Percentiles rank a stretch among this genome's conserved stretches.
Evolutionary conservation across 2,329 filamentous ascomycete genomes (phyloP).

Genomic region (Stemphylium vesicarium): DNA sequence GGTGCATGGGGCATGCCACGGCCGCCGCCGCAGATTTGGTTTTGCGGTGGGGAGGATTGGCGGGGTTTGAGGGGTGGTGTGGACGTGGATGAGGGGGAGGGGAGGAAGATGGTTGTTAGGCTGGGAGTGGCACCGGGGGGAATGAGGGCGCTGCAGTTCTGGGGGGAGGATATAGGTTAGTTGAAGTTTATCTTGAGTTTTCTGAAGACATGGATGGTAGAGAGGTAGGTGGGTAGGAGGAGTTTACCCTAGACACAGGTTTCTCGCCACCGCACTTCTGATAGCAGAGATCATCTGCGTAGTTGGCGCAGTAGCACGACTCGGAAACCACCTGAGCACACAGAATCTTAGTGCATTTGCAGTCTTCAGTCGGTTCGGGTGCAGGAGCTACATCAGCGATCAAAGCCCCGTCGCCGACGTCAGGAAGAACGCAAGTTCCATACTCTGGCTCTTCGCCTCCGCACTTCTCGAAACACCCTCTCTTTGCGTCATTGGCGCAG

Average conservation of each 20-base stretch:
- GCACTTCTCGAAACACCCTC: slow-evolving; percentile 31
- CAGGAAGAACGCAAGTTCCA: slow-evolving; percentile 7
- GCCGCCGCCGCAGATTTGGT: slow-evolving; percentile 36
- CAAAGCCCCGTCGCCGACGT: too few species aligned
- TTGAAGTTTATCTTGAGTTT: too few species aligned
- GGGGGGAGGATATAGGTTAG: neutral
- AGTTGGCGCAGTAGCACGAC: slow-evolving; percentile 41
- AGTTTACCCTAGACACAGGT: slow-evolving; percentile 10
- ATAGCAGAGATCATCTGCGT: slow-evolving; percentile 19
- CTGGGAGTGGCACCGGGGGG: neutral
- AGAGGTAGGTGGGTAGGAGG: too few species aligned
- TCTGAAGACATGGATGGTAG: too few species aligned
- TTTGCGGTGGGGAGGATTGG: slow-evolving; percentile 19
- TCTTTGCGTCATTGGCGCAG: slow-evolving; percentile 32
- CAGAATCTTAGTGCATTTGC: slow-evolving; percentile 27
- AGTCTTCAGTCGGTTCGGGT: slow-evolving; percentile 6
- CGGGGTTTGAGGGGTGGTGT: slow-evolving; percentile 1
- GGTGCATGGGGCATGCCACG: slow-evolving; percentile 15
- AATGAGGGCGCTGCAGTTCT: slow-evolving; percentile 6
- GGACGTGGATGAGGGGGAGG: neutral
- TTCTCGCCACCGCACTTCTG: slow-evolving; percentile 35
- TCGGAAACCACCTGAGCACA: slow-evolving; percentile 35
- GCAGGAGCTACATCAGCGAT: neutral
- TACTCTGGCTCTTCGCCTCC: slow-evolving; percentile 14
- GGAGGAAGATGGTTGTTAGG: neutral